Evolutionary conservation across 1,284 basidiomycete genomes (phyloP).

Genomic region (Clitocybe nebularis): DNA sequence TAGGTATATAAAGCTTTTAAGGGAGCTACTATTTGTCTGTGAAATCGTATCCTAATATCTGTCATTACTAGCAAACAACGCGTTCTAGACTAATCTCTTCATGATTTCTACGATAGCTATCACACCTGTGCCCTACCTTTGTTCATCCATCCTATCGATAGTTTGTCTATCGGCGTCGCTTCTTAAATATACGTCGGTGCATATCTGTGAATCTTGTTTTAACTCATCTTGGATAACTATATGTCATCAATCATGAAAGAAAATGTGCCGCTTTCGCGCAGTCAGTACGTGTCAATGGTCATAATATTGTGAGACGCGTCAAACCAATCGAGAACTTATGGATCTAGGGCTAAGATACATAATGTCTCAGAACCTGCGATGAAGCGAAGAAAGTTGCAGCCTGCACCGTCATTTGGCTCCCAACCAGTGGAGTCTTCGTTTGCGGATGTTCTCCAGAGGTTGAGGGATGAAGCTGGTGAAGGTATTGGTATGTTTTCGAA

Average conservation of each 20-base stretch:
- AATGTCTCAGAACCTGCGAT: conserved; percentile 37
- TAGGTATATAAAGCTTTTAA: too few relatives aligned
- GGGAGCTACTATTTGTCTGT: too few relatives aligned
- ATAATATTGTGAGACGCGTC: conserved; percentile 20
- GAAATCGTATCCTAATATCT: too few relatives aligned
- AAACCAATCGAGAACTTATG: conserved; percentile 16
- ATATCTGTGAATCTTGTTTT: too few relatives aligned
- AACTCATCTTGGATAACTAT: too few relatives aligned
- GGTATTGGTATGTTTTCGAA: conserved; percentile 31
- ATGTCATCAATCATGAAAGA: conserved; percentile 23
- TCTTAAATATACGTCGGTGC: too few relatives aligned
- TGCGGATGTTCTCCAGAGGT: conserved; percentile 70
- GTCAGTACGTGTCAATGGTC: conserved; percentile 24
- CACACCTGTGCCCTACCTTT: too few relatives aligned
- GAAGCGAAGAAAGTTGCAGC: conserved; percentile 59
- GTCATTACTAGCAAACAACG: too few relatives aligned
- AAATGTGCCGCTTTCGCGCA: conserved; percentile 28
- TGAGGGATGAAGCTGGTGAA: conserved; percentile 65
- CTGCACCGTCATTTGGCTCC: conserved; percentile 34
- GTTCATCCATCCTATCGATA: too few relatives aligned
- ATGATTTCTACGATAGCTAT: too few relatives aligned
- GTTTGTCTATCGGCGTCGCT: too few relatives aligned
- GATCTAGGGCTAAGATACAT: conserved; percentile 26
- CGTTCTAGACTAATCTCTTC: too few relatives aligned
- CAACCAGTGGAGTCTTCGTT: conserved; percentile 53